Base-by-base conservation (phyloP, 208 protist species). In the Leishmania gerbilli region DNA sequence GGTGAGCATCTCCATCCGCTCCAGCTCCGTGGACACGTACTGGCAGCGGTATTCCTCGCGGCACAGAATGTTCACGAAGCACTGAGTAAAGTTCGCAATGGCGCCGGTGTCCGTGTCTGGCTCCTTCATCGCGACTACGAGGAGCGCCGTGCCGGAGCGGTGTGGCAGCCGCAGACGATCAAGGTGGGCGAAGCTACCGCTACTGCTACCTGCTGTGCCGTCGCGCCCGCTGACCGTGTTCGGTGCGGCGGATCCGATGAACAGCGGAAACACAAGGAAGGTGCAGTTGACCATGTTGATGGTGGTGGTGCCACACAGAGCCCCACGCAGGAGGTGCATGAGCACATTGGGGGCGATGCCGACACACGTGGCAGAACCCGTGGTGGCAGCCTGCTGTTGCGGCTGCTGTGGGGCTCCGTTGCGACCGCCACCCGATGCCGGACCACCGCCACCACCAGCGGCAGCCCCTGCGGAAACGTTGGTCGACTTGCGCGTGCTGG, bases 41-140 rank as follows among this genome's bases (percentile, higher is more conserved):
- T 72, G 72, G 31, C 77, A 79, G 9, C 91, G 88, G 53, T 88
- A 62, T 76, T 97, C 92, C 82, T 97, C 94, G 9, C 94, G 90
- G n/a, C 90, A 87, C 27, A 94, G 78, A n/a, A 93, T 81, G 71
- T 97, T 95, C 75, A 95, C 87, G 78, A 94, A 94, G 64, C 89
- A 87, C 83, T 97, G 94, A n/a, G 94, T 82, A 75, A 97, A 95
- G 69, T 90, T 90, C 13, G 89, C 76, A 56, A 97, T 90, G 45
- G 85, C 75, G 40, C 88, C 85, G 67, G 90, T 79, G 62, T 94
- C 90, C 6, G 85, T 85, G 80, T 97, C 94, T 3, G 90, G 87
- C 27, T 84, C 88, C 79, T 78, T 82, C 90, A 95, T 93, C 51
- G 94, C 94, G 2, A 95, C 85, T 21, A 97, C 91, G n/a, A 97